A percentile compares a stretch with the other conserved stretches of the same genome.
Evolutionary conservation across 1,284 basidiomycete genomes (phyloP).

Genomic region (Pseudozyma thailandica): DNA sequence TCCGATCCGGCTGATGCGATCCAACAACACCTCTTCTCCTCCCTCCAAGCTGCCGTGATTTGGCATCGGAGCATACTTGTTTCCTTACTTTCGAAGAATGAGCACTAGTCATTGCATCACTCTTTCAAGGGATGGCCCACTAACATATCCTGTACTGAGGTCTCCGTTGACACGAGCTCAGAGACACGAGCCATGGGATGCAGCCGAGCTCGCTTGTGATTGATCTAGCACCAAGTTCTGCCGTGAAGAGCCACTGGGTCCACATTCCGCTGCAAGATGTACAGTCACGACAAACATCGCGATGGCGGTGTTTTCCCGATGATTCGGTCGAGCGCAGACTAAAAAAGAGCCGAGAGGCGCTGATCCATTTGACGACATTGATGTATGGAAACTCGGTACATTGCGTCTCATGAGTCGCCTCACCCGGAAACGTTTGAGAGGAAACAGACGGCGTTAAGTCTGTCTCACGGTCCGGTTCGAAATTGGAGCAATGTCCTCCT

Average conservation of each 20-base stretch:
- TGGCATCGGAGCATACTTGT: too few relatives aligned
- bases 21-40: too few relatives aligned
- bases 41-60: too few relatives aligned
- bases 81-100: too few relatives aligned
- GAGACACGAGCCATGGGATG: too few relatives aligned
- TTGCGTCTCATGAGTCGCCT: background rate
- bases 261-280: background rate
- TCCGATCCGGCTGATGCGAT: slow-evolving; percentile 6
- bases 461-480: slow-evolving; percentile 22
- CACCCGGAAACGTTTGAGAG: background rate
- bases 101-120: too few relatives aligned
- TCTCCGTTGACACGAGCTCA: too few relatives aligned
- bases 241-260: background rate
- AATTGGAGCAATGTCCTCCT: slow-evolving; percentile 5
- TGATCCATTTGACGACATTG: background rate
- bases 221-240: background rate
- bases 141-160: too few relatives aligned
- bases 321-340: background rate
- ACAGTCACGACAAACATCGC: background rate
- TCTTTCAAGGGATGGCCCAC: too few relatives aligned
- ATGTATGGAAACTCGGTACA: background rate
- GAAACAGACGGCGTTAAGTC: slow-evolving; percentile 13
- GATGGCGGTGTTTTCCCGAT: background rate
- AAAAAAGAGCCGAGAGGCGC: too few relatives aligned
- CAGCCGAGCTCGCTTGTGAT: slow-evolving; percentile 2